A percentile compares a stretch with the other conserved stretches of the same genome.
These are phyloP conservation scores for Salix purpurea DNA, from an alignment of 345 rosid species.

Conservation along the genomic window DNA sequence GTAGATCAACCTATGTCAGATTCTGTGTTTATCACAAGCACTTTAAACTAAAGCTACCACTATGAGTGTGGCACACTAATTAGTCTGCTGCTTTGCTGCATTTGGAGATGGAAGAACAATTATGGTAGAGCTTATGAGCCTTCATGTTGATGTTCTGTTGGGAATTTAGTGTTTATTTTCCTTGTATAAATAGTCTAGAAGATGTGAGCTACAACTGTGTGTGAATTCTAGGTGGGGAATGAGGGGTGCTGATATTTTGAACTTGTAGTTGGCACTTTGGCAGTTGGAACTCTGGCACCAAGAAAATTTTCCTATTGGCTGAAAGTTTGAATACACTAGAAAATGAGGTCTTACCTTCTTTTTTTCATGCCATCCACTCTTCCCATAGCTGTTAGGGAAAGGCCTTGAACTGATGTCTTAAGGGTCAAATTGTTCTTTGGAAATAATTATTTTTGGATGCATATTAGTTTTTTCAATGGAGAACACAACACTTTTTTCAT, in stretches of 20 bases:
- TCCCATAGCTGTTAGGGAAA: background rate
- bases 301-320: background rate
- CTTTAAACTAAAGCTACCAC: background rate
- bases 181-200: background rate
- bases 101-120: background rate
- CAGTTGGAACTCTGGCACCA: background rate
- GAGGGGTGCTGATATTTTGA: background rate
- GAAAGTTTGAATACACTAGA: background rate
- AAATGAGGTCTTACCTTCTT: background rate
- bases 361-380: background rate
- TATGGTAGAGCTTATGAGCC: background rate
- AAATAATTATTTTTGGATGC: background rate
- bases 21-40: background rate
- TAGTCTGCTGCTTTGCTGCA: background rate
- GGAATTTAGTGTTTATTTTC: background rate
- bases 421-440: background rate
- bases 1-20: background rate
- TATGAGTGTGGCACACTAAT: background rate
- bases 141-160: background rate
- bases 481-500: constrained; percentile 13
- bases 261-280: background rate
- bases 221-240: background rate
- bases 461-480: background rate
- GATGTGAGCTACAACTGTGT: background rate
- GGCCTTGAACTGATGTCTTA: background rate